Evolutionary conservation across 352 stramenopile species (phyloP), one percentile per base, ranked within the genome.

Genomic region (Pythium periplocum): DNA sequence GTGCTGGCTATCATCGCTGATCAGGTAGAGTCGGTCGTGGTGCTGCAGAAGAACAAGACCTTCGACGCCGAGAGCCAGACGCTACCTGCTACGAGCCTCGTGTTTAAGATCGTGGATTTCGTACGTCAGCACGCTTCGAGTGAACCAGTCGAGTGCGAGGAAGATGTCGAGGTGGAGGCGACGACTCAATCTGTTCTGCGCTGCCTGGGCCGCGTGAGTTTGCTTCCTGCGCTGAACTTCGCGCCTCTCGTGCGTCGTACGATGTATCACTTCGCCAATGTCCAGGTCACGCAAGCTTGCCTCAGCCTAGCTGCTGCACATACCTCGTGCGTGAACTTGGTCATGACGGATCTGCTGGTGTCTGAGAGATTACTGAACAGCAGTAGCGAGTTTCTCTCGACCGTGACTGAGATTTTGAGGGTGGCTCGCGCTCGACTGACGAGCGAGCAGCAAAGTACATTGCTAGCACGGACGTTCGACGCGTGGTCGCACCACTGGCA

Each of bases 21-120:
- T 33, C 50, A 45, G 6, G 39, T 35, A 1, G 50, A 46, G 11
- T 37, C 45, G 3, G 50, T 64, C 33, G 41, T 43, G n/a, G 50
- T 55, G 6, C 37, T 51, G 6, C 58, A 65, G 35, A 65, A 56
- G 41, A 60, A 36, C 41, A 65, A 59, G 33, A 55, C 52, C 0
- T 59, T 65, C 7, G 58, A 65, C 37, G 58, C 30, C 4, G 48
- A 65, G 36, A 6, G 55, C 35, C 49, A 26, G 17, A 53, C 46
- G 36, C 35, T 65, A n/a, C 51, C 58, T 1, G 26, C 41, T 6
- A 49, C 51, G 10, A 59, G 32, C 6, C 53, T 65, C 30, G 39
- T 60, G 12, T 56, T 51, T 43, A 59, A 57, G 40, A 45, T 10
- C 10, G 45, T 65, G 6, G 37, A 39, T 11, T 59, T 55, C 36